Conservation (phyloP, 176 grass and related monocot genomes). For the Aegilops tauschii region DNA sequence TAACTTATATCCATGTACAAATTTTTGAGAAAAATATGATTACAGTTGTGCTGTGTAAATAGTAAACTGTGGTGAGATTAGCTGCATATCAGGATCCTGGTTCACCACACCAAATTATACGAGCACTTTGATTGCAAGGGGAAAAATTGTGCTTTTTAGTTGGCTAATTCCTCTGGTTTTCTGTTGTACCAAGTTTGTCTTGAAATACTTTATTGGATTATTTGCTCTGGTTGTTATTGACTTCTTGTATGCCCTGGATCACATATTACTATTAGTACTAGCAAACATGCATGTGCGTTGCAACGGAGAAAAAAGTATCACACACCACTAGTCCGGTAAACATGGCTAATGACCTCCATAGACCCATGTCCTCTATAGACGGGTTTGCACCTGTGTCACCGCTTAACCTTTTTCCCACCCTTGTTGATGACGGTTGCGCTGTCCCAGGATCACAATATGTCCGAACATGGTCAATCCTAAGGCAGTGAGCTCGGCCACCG, state of each 20-base stretch:
- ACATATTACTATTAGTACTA: not conserved
- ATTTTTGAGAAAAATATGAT: not conserved
- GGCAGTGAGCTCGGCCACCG: no score
- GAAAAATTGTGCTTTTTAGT: not conserved
- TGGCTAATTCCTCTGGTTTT: not conserved
- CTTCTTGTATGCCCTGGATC: conserved; percentile 2
- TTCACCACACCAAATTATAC: not conserved
- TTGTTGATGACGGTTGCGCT: no score
- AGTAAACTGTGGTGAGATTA: not conserved
- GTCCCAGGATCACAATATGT: no score
- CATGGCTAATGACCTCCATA: no score
- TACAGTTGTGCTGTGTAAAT: not conserved
- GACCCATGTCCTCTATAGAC: no score
- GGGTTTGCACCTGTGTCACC: no score
- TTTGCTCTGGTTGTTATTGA: not conserved
- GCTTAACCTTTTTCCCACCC: no score
- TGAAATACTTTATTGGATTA: not conserved
- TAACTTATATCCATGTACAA: not conserved
- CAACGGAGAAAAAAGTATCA: no score
- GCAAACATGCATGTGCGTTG: no score
- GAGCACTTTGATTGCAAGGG: not conserved
- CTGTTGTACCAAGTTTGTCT: not conserved
- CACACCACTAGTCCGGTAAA: no score
- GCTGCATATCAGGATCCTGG: not conserved
- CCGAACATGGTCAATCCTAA: no score